phyloP scores from a whole-genome alignment of 129 eudicot genomes.

The Smallanthus sonchifolius region DNA sequence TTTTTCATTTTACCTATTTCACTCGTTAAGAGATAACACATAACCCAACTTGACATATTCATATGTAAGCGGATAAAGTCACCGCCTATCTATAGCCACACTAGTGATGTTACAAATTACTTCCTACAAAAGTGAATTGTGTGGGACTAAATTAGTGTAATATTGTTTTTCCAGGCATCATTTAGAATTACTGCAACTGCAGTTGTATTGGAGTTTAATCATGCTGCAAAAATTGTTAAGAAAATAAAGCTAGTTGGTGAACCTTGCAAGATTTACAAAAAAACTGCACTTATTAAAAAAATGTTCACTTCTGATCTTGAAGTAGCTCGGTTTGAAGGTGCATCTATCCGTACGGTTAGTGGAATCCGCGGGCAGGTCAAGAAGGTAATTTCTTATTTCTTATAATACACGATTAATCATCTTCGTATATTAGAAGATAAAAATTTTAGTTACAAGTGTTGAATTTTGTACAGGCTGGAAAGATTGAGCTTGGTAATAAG shows the following conservation, averaged over 20 bases:
- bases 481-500: conserved; percentile 74
- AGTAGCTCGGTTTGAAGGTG: conserved; percentile 93
- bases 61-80: neutral
- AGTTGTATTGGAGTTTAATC: conserved; percentile 80
- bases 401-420: neutral
- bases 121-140: neutral
- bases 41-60: neutral
- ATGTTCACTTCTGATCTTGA: conserved; percentile 99
- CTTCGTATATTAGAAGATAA: neutral
- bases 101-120: neutral
- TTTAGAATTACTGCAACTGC: conserved; percentile 96
- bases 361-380: conserved; percentile 97
- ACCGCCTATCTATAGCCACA: neutral
- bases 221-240: conserved; percentile 74
- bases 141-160: neutral
- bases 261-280: conserved; percentile 91
- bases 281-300: conserved; percentile 85
- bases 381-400: conserved; percentile 49
- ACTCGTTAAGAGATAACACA: neutral
- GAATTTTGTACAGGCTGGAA: conserved; percentile 64
- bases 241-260: conserved; percentile 83
- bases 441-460: neutral
- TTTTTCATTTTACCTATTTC: neutral
- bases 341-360: conserved; percentile 84
- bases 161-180: conserved; percentile 48